phyloP scores from a whole-genome alignment of 306 rosid genomes.

The Macrotyloma uniflorum region DNA sequence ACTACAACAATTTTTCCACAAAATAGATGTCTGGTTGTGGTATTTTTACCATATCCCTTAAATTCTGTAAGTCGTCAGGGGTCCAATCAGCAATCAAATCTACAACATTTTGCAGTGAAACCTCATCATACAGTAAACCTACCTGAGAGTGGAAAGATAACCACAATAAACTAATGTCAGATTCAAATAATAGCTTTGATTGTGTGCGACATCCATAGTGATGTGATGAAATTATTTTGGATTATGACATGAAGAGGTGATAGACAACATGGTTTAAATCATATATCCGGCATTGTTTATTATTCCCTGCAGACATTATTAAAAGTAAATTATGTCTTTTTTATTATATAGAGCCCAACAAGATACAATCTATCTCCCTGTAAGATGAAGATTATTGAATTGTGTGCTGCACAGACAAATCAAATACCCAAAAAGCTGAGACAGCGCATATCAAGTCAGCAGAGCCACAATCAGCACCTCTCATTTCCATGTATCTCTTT shows the following conservation, averaged over 20 bases:
- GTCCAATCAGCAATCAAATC: constrained; percentile 91
- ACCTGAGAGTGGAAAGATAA: constrained; percentile 59
- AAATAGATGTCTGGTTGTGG: constrained; percentile 1
- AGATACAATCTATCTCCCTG: too few species aligned
- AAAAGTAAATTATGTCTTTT: neutral
- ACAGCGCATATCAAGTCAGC: constrained; percentile 78
- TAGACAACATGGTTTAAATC: neutral
- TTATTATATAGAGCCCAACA: neutral
- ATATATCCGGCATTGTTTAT: neutral
- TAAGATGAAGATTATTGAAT: neutral
- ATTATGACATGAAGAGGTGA: neutral
- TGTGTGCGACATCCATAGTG: neutral
- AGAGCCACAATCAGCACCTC: constrained; percentile 94
- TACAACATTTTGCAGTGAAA: constrained; percentile 70
- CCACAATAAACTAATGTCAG: constrained; percentile 4
- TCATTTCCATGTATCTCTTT: constrained; percentile 92
- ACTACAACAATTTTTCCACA: neutral
- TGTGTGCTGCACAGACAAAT: neutral
- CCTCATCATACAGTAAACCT: constrained; percentile 79
- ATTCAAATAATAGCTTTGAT: neutral
- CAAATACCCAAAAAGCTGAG: constrained; percentile 87
- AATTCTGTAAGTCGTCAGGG: constrained; percentile 64
- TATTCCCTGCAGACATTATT: neutral
- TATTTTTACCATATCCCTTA: constrained; percentile 72
- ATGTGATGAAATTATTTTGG: neutral